Evolutionary conservation across 805 yeast genomes (phyloP).

Genomic region (Komagataella pastoris): DNA sequence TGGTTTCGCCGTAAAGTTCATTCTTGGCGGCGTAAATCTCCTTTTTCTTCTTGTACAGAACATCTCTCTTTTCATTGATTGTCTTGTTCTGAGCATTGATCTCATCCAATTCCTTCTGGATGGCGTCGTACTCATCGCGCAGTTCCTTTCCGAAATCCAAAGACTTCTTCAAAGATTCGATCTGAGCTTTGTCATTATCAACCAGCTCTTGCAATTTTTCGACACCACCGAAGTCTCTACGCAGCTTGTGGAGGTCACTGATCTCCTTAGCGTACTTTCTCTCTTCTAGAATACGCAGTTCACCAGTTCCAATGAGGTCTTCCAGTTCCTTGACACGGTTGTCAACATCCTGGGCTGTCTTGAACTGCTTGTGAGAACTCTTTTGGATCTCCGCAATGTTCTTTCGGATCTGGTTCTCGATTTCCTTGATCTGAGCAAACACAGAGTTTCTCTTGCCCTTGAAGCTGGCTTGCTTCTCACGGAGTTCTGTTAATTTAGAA

Average conservation of each 20-base stretch:
- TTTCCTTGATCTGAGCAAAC: constrained; percentile 54
- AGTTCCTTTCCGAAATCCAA: constrained; percentile 49
- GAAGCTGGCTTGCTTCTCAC: constrained; percentile 22
- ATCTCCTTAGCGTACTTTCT: constrained; percentile 76
- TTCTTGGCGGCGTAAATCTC: constrained; percentile 57
- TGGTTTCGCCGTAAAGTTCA: constrained; percentile 51
- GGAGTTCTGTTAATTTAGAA: constrained; percentile 27
- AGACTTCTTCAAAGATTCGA: constrained; percentile 56
- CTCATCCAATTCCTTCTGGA: constrained; percentile 58
- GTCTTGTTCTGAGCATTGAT: constrained; percentile 47
- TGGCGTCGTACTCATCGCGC: constrained; percentile 52
- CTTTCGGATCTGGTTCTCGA: constrained; percentile 62
- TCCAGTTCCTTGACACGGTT: constrained; percentile 55
- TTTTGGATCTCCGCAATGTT: constrained; percentile 64
- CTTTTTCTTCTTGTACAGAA: constrained; percentile 50
- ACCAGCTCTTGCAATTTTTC: constrained; percentile 68
- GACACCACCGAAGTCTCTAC: constrained; percentile 62
- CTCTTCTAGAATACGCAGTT: constrained; percentile 82
- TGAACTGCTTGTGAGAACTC: constrained; percentile 60
- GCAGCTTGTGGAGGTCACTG: constrained; percentile 66
- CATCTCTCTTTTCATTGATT: constrained; percentile 52
- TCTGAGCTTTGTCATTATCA: constrained; percentile 66
- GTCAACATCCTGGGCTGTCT: constrained; percentile 56
- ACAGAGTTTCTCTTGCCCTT: constrained; percentile 18
- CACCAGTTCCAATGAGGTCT: constrained; percentile 62